Conservation (phyloP, 345 rosid species). For the Alliaria petiolata region DNA sequence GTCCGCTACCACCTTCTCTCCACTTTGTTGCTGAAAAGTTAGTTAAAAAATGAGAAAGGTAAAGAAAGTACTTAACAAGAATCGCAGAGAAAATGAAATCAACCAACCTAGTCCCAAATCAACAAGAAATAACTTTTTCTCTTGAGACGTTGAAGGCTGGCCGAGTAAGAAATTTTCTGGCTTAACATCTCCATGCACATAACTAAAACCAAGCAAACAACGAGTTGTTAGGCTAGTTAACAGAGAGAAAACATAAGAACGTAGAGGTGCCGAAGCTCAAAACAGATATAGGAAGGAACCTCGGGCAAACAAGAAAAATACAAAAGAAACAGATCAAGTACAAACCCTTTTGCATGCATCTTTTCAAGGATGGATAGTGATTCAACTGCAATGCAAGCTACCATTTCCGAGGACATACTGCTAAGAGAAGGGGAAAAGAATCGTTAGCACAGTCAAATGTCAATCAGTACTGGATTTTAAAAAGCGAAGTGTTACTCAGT, state of each 20-base stretch:
- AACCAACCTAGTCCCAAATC: slow-evolving; percentile 83
- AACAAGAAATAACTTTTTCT: slow-evolving; percentile 86
- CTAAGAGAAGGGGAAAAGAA: slow-evolving; percentile 4
- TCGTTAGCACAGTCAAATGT: slow-evolving; percentile 4
- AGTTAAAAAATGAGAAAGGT: neutral
- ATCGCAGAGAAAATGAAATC: slow-evolving; percentile 8
- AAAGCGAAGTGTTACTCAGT: neutral
- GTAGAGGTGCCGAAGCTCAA: neutral
- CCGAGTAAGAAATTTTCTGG: slow-evolving; percentile 96
- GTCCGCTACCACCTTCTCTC: slow-evolving; percentile 71
- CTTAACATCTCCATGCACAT: slow-evolving; percentile 97
- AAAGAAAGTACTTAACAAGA: slow-evolving; percentile 9
- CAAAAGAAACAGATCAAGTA: slow-evolving; percentile 4
- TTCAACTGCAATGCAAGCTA: slow-evolving; percentile 94
- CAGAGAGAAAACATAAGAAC: slow-evolving; percentile 7
- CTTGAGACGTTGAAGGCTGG: slow-evolving; percentile 80
- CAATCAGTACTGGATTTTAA: neutral
- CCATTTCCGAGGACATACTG: slow-evolving; percentile 97
- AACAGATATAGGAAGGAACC: slow-evolving; percentile 1
- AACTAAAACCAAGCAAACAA: slow-evolving; percentile 42
- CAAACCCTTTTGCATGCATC: slow-evolving; percentile 93
- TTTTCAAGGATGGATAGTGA: slow-evolving; percentile 86
- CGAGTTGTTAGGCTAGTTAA: slow-evolving; percentile 8
- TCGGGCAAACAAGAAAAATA: neutral
- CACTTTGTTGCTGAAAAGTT: slow-evolving; percentile 81